Base-by-base conservation (phyloP, 257 asterid genomes). In the Ophiorrhiza pumila region DNA sequence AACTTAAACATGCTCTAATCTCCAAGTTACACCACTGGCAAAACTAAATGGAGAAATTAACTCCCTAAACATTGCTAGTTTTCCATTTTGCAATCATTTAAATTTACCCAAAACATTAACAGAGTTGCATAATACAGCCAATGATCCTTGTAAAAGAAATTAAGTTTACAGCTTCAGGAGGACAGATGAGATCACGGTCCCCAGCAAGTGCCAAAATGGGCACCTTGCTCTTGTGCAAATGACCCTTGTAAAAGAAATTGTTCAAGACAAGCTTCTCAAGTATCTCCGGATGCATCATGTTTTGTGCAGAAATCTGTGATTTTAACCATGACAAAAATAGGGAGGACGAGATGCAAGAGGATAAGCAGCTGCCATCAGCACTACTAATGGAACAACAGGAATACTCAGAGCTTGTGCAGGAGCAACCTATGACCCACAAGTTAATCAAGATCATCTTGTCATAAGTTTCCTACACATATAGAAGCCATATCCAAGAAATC, bases 311-410 rank as follows among this genome's bases (percentile, higher is more conserved):
- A 42, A 76, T 52, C 75, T 58, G 75, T 31, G 71, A 23, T 4
- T 53, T 76, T 34, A 76, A 32, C 79, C 79, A 76, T 2, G 79
- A 69, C 49, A 76, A 50, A 4, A 76, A 58, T 69, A 76, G 23
- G 79, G 79, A 68, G 79, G 79, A 69, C 69, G 79, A n/a, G 79
- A 32, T 59, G 79, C 65, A 50, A 76, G 31, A 23, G 79, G 71
- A 69, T 69, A 47, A 46, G 75, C 79, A 27, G 70, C 71, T 46
- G 75, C 71, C 55, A 76, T 42, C 71, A 76, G 13, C 25, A 75
- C 75, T 20, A 71, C 71, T 41, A 76, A 35, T 10, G 79, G 79
- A 69, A 76, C 15, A 60, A 50, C 75, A 69, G 75, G 75, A 27
- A 76, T 41, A 50, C 59, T 76, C 41, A 76, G 49, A 61, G 75